Evolutionary conservation across 768 basidiomycete species (phyloP).

Genomic region (Termitomyces sp.): DNA sequence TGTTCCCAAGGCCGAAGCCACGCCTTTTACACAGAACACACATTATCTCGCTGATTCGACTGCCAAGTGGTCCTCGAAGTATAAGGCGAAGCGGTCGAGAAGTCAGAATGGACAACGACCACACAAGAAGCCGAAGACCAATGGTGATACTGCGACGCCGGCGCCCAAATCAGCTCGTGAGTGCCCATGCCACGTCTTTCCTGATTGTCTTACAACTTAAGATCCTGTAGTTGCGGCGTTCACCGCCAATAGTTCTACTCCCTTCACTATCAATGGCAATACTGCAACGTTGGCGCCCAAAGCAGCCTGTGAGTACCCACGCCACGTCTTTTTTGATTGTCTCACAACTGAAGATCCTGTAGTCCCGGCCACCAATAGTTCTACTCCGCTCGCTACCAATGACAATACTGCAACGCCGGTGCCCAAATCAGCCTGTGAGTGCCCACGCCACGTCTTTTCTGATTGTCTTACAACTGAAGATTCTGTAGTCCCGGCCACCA

Average conservation of each 20-base stretch:
- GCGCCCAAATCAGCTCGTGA: not conserved
- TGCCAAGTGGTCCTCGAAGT: constrained; percentile 32
- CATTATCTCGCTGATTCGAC: constrained; percentile 31
- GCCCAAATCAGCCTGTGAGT: not conserved
- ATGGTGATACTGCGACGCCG: not conserved
- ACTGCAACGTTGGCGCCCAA: not conserved
- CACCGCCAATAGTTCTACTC: not conserved
- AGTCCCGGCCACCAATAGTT: not conserved
- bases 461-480: not conserved
- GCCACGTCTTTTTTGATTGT: not conserved
- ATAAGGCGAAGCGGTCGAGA: constrained; percentile 27
- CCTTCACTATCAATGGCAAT: not conserved
- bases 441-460: not conserved
- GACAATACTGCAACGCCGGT: not conserved
- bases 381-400: not conserved
- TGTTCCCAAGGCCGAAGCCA: constrained; percentile 29
- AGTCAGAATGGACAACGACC: constrained; percentile 1
- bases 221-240: not conserved
- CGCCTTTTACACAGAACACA: constrained; percentile 39
- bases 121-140: constrained; percentile 2
- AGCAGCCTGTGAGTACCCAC: not conserved
- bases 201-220: not conserved
- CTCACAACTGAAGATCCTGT: not conserved
- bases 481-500: not conserved
- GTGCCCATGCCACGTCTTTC: not conserved